Base-by-base conservation (phyloP, 2,329 filamentous ascomycete genomes). In the Epicoccum nigrum region DNA sequence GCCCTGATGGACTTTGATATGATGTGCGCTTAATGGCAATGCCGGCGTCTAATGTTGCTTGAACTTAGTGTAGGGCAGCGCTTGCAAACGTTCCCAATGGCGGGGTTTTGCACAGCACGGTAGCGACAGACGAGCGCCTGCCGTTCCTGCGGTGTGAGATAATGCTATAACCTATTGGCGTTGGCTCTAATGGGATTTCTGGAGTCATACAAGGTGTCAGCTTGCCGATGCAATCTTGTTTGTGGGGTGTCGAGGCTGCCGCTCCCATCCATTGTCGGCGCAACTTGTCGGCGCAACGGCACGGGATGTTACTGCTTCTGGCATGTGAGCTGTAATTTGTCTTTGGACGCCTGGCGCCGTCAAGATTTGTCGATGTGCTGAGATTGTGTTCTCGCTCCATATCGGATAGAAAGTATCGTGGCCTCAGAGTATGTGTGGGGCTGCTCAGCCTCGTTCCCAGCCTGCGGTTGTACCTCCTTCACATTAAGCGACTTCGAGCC, bases 361-460 rank as follows among this genome's bases (percentile, higher is more conserved):
- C n/a, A 30, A 30, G 30, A 40, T 17, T 11, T 23, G 33, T 39
- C 17, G 43, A 52, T 39, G 39, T 21, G 23, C 43, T 34, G 21
- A 38, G 28, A 32, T 19, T 33, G 38, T 47, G 43, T 39, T 37
- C 43, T 47, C 28, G 20, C 21, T 30, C 16, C 9, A 33, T 39
- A 23, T 43, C 43, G 49, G 46, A 52, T 52, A 52, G 49, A 43
- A 39, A 46, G 25, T 15, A 37, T 45, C 32, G 37, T 21, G 40
- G 37, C 31, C 48, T 37, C 16, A n/a, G 21, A 37, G 32, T 28
- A 33, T 16, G 49, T 47, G 49, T 52, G 49, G 49, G 49, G 38
- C 43, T 35, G 44, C 49, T 52, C 43, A 47, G 49, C 49, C 49
- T 52, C 49, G 43, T 21, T 51, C 38, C 27, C 20, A 51, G 34